These are phyloP conservation scores for Calvatia gigantea DNA, from an alignment of 768 basidiomycete genomes.

Conservation along the genomic window DNA sequence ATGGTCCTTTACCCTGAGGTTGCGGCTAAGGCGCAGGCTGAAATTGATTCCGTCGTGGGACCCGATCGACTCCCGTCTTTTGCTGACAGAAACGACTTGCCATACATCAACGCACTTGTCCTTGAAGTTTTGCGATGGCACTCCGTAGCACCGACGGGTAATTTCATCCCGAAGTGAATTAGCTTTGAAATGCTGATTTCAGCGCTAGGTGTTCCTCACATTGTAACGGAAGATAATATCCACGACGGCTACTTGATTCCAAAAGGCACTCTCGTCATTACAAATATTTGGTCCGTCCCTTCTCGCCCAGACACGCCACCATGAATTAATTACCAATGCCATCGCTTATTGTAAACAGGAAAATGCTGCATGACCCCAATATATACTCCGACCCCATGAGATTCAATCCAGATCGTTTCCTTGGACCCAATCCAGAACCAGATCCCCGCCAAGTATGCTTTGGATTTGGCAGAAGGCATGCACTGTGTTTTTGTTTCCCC, in stretches of 20 bases:
- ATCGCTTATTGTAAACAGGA: constrained; percentile 21
- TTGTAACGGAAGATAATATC: constrained; percentile 38
- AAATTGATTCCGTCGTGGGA: constrained; percentile 41
- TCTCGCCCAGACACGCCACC: not conserved
- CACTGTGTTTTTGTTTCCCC: not conserved
- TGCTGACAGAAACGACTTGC: constrained; percentile 35
- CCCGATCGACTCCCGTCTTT: constrained; percentile 34
- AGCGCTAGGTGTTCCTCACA: constrained; percentile 33
- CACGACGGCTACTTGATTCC: constrained; percentile 42
- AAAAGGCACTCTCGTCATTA: constrained; percentile 32
- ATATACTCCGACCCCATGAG: constrained; percentile 39
- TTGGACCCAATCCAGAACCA: constrained; percentile 34
- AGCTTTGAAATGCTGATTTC: constrained; percentile 9
- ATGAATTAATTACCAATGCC: not conserved
- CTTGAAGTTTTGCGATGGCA: constrained; percentile 37
- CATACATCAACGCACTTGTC: constrained; percentile 36
- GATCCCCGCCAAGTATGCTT: constrained; percentile 46
- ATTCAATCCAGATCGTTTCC: constrained; percentile 47
- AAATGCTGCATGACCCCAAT: constrained; percentile 38
- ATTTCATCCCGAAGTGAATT: not conserved
- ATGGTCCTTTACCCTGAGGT: constrained; percentile 36
- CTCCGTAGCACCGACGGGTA: constrained; percentile 29
- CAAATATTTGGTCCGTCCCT: constrained; percentile 29
- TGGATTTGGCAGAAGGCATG: constrained; percentile 50
- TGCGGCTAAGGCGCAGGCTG: constrained; percentile 36